Conservation (phyloP, 169 alveolate genomes). For the Cyclospora cayetanensis region DNA sequence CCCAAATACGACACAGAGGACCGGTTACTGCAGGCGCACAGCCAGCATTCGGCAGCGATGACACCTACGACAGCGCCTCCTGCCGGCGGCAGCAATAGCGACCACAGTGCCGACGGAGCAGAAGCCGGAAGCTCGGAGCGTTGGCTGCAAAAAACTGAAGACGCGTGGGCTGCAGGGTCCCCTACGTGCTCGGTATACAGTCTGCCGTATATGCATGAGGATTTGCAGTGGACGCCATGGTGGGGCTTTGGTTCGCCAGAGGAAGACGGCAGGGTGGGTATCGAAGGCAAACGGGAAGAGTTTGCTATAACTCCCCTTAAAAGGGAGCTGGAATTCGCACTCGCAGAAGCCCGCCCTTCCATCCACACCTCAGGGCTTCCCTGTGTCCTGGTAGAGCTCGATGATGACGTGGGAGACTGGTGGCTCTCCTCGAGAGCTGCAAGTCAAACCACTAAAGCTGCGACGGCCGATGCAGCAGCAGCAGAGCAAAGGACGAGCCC, state of each 20-base stretch:
- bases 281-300: no score
- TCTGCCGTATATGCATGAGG: background rate
- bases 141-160: background rate
- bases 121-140: conserved; percentile 12
- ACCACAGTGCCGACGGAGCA: background rate
- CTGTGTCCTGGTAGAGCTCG: no score
- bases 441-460: no score
- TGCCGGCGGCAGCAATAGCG: background rate
- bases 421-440: no score
- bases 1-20: background rate
- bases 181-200: background rate
- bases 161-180: background rate
- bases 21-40: background rate
- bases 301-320: no score
- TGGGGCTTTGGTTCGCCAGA: background rate
- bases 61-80: background rate
- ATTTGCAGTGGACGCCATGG: background rate
- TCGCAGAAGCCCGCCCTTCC: no score
- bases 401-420: no score
- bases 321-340: no score
- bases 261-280: no score
- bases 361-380: no score
- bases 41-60: background rate
- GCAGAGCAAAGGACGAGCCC: no score
- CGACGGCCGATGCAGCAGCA: no score